Evolutionary conservation across 805 yeast genomes (phyloP), one percentile per base, ranked within the genome.

Genomic region (Cyberlindnera mississippiensis): DNA sequence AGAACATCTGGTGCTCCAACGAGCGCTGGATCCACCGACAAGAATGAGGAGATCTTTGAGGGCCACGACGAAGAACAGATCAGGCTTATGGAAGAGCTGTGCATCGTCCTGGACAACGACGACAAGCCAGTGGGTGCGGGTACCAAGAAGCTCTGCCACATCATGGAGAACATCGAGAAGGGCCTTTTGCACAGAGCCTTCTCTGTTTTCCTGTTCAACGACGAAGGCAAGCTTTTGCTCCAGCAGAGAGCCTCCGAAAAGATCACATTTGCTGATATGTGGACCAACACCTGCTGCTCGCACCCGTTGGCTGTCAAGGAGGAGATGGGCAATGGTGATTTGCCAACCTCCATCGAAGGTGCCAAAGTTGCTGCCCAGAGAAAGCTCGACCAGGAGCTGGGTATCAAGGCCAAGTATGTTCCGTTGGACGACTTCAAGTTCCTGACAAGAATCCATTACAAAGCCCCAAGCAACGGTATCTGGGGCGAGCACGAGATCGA

Each of bases 401-500:
- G 99, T 28, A 90, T 93, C 41, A 71, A 73, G 16, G 61, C 71
- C 10, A 66, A 68, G 41, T 78, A 82, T 41, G 73, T 61, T 6
- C 86, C 91, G 6, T 46, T 76, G 13, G 82, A 81, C 3, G 67
- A 75, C 27, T 90, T 91, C 69, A 76, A 84, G 48, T 93, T 81
- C 62, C 71, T 93, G 56, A 91, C 96, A 16, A 80, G 98, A 67
- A 93, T 93, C 53, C 99, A 93, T 66, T 93, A 93, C 67, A 84
- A 82, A 72, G 89, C 97, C 7, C 88, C 89, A 35, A 79, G 80
- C 44, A 78, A 78, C 52, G 86, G 81, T 17, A 74, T 76, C 41
- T 91, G 98, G 98, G 98, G 98, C 34, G 99, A 91, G 62, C 99
- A 91, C 59, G 99, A 91, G 66, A 84, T 93, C 51, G 99, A 93